phyloP scores from a whole-genome alignment of 257 asterid species.

The Handroanthus guayacan region DNA sequence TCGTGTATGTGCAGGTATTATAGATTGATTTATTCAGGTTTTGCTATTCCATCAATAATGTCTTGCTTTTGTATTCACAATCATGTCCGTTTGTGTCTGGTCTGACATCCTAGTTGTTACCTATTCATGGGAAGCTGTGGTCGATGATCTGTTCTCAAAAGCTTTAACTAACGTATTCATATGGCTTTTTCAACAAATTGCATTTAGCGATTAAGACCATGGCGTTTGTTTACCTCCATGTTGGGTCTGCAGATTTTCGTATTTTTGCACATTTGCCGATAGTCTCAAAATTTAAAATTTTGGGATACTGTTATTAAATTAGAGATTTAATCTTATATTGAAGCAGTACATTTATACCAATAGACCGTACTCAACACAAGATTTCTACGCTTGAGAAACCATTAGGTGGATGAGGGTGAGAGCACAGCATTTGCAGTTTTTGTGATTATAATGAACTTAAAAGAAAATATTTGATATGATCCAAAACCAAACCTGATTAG shows the following conservation, averaged over 20 bases:
- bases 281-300: background rate
- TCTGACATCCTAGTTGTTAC: background rate
- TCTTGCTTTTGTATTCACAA: background rate
- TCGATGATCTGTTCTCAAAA: slow-evolving; percentile 8
- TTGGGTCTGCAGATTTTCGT: background rate
- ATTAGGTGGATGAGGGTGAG: slow-evolving; percentile 11
- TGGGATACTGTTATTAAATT: background rate
- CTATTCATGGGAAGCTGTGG: slow-evolving; percentile 1
- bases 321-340: background rate
- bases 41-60: background rate
- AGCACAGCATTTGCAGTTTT: slow-evolving; percentile 16
- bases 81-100: background rate
- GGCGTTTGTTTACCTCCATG: too few species aligned
- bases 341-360: background rate
- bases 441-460: background rate
- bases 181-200: too few species aligned
- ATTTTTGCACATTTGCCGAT: background rate
- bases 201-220: too few species aligned
- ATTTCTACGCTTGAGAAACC: slow-evolving; percentile 19
- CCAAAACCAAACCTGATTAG: background rate
- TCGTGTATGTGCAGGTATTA: slow-evolving; percentile 87
- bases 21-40: background rate
- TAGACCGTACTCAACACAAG: background rate
- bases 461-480: background rate
- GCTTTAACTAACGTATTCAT: background rate